These are phyloP conservation scores for Rhododendron simsii DNA, from an alignment of 148 eudicot genomes.

Conservation along the genomic window DNA sequence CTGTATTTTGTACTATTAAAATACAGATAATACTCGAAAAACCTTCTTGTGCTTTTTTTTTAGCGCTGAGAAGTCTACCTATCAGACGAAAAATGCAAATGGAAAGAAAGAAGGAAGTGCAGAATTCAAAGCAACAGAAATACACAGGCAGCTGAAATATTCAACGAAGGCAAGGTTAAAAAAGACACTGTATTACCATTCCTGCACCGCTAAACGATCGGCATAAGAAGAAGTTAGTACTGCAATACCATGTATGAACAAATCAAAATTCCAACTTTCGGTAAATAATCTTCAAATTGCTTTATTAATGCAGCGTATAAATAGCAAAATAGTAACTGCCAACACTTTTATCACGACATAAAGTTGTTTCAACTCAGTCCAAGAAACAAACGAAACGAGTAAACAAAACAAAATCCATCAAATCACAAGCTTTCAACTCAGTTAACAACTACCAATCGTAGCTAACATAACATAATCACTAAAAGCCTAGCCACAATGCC, in stretches of 20 bases:
- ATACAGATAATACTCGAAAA: background rate
- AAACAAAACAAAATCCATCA: background rate
- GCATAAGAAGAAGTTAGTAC: background rate
- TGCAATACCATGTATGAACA: background rate
- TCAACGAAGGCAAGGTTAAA: background rate
- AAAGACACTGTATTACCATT: background rate
- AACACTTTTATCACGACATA: background rate
- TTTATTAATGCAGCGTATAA: background rate
- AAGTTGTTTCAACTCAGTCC: background rate
- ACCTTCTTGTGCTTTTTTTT: background rate
- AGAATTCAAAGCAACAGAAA: background rate
- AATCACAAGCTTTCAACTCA: background rate
- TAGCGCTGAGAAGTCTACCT: background rate
- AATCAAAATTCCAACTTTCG: background rate
- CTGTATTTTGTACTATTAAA: background rate
- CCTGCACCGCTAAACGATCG: background rate
- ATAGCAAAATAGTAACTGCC: background rate
- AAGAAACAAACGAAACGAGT: background rate
- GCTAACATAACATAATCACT: background rate
- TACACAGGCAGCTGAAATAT: background rate
- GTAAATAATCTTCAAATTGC: background rate
- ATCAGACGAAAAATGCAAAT: background rate
- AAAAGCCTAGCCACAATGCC: background rate
- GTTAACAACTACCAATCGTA: background rate
- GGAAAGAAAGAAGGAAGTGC: background rate